Conservation (phyloP, 306 rosid species). For the Lupinus albus region DNA sequence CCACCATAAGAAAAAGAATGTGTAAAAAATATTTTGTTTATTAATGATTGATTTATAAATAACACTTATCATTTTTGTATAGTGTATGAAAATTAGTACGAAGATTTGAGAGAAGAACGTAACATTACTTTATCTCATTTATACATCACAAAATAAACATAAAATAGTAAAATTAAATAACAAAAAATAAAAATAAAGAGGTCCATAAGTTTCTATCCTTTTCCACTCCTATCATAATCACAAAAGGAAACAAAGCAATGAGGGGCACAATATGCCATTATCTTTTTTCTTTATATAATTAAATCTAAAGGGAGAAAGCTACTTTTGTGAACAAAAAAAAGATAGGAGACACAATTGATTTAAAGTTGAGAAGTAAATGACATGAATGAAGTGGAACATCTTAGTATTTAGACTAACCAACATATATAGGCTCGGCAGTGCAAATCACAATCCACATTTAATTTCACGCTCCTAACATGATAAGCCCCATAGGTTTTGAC, state of each 20-base stretch:
- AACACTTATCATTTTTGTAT: no score
- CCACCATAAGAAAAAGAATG: no score
- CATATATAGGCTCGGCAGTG: neutral
- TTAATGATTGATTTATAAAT: no score
- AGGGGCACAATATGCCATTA: no score
- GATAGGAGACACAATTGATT: slow-evolving; percentile 27
- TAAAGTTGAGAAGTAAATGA: slow-evolving; percentile 31
- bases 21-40: no score
- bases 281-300: no score
- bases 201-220: neutral
- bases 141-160: slow-evolving; percentile 5
- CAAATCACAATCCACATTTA: slow-evolving; percentile 35
- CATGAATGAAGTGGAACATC: slow-evolving; percentile 38
- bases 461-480: slow-evolving; percentile 28
- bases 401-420: slow-evolving; percentile 41
- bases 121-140: neutral
- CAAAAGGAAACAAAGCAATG: neutral
- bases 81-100: no score
- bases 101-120: no score
- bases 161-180: neutral
- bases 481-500: slow-evolving; percentile 35
- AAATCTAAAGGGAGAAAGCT: neutral
- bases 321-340: slow-evolving; percentile 25
- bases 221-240: neutral
- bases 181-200: neutral